These are phyloP conservation scores for Malus hybrid DNA, from an alignment of 331 rosid genomes.

Conservation along the genomic window DNA sequence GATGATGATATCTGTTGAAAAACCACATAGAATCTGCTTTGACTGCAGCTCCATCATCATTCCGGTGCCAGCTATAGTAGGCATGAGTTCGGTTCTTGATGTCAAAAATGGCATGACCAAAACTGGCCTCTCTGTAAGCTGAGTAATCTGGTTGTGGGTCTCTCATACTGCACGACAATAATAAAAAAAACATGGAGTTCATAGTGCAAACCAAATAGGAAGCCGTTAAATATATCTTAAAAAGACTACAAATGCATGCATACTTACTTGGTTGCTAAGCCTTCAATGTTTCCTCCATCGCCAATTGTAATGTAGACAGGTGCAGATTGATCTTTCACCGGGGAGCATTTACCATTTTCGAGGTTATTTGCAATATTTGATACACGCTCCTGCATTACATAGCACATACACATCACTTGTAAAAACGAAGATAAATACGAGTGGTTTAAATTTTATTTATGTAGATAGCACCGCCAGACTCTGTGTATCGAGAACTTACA, in stretches of 20 bases:
- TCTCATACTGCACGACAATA: constrained; percentile 51
- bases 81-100: constrained; percentile 80
- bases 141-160: constrained; percentile 85
- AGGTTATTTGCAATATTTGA: constrained; percentile 70
- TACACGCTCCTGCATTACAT: constrained; percentile 60
- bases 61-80: constrained; percentile 58
- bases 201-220: background rate
- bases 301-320: constrained; percentile 91
- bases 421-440: background rate
- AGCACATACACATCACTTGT: background rate
- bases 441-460: too few relatives aligned
- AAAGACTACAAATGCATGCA: background rate
- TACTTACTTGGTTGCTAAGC: constrained; percentile 73
- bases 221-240: background rate
- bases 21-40: constrained; percentile 65
- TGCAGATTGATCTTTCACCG: constrained; percentile 69
- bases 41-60: constrained; percentile 43
- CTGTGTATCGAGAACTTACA: constrained; percentile 11
- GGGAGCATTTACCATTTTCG: constrained; percentile 58
- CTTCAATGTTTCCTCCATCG: constrained; percentile 92
- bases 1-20: constrained; percentile 48
- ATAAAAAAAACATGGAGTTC: background rate
- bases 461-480: background rate
- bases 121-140: constrained; percentile 83
- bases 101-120: constrained; percentile 75